A percentile compares a stretch with the other conserved stretches of the same genome.
phyloP scores from a whole-genome alignment of 495 filamentous ascomycete species.

The Antarctomyces pellizariae region DNA sequence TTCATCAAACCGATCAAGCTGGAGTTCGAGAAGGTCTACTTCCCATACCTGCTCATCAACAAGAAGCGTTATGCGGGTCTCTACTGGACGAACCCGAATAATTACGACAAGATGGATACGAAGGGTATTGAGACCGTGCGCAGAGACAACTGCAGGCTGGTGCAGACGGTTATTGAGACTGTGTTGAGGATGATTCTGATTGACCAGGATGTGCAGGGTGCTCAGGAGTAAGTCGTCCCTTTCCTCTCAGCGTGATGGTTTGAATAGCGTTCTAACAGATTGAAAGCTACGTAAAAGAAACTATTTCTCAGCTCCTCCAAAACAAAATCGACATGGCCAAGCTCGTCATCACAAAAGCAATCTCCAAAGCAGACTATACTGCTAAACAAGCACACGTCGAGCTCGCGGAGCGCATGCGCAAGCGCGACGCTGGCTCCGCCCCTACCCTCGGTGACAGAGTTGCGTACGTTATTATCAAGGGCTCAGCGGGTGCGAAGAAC shows the following conservation, averaged over 20 bases:
- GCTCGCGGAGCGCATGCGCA: constrained; percentile 82
- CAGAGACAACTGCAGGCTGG: constrained; percentile 84
- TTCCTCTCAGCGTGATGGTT: neutral
- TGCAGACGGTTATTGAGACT: constrained; percentile 94
- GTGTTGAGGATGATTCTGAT: constrained; percentile 89
- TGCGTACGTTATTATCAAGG: constrained; percentile 95
- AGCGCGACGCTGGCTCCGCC: constrained; percentile 85
- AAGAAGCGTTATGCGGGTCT: constrained; percentile 97
- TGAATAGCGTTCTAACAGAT: constrained; percentile 4
- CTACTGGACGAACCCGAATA: constrained; percentile 88
- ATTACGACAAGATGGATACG: constrained; percentile 98
- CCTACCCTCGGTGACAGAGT: constrained; percentile 91
- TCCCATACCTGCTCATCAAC: constrained; percentile 95
- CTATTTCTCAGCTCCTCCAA: constrained; percentile 83
- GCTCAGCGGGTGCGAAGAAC: constrained; percentile 64
- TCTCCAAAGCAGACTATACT: constrained; percentile 62
- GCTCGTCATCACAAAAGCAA: constrained; percentile 93
- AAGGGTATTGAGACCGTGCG: constrained; percentile 98
- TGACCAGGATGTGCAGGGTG: constrained; percentile 65
- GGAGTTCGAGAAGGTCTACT: constrained; percentile 99
- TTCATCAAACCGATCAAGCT: constrained; percentile 94
- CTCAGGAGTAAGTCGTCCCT: constrained; percentile 55
- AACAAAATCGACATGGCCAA: constrained; percentile 99
- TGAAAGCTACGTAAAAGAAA: constrained; percentile 95
- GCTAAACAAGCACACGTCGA: constrained; percentile 90